Base-by-base conservation (phyloP, 129 eudicot species). In the Logfia minima region DNA sequence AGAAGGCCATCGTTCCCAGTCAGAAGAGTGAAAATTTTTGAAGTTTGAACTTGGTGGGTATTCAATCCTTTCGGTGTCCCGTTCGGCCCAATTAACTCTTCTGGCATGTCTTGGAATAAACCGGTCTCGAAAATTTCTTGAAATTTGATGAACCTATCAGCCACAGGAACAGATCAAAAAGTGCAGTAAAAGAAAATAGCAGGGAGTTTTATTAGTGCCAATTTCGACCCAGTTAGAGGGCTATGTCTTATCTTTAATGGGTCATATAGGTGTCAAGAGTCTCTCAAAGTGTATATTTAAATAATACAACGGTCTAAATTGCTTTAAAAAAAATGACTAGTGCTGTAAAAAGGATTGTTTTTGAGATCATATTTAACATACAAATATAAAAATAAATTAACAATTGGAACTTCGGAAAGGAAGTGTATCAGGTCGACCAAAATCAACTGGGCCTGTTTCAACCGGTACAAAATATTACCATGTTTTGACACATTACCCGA, bases 61-160 rank as follows among this genome's bases (percentile, higher is more conserved):
- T 37, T 85, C 98, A 59, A 51, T 82, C 82, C 81, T 74, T 10
- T 82, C 86, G 11, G 72, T 55, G 76, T 76, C 87, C 67, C 86
- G 78, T 24, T 90, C 98, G 79, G 80, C 82, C 81, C 82, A 41
- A 74, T 69, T 71, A 34, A 62, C 82, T 83, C 82, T 88, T 66
- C 93, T 85, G 58, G 83, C 72, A 55, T 74, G 69, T 76, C 93
- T 64, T 31, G 90, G 97, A 67, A 94, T 91, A 88, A 85, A 89
- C 66, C 81, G 82, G 52, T 91, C 97, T 19, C 98, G 90, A 71
- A 94, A 90, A 71, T 77, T 89, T 29, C 97, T 82, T 63, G 98
- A 96, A 69, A 86, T 91, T 83, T 91, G 90, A 87, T 94, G 96
- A 75, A 94, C 98, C 97, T 94, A 88, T 55, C n/a, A 26, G 2